phyloP scores from a whole-genome alignment of 2,329 filamentous ascomycete species.

The Sporothrix brunneoviolacea region DNA sequence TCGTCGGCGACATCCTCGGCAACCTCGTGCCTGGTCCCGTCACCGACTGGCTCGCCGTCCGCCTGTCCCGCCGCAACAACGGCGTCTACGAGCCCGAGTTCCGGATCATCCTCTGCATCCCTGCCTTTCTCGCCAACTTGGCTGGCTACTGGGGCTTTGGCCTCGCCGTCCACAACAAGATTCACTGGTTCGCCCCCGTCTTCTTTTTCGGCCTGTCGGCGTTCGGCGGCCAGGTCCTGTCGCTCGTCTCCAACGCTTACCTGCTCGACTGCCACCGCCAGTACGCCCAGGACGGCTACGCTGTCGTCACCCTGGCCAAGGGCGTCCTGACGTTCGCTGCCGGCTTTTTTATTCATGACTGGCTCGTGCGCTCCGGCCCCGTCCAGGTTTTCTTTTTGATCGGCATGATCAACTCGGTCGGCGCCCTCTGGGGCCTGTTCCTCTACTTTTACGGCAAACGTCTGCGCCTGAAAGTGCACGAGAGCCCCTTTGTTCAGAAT shows the following conservation, averaged over 20 bases:
- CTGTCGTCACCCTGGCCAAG: constrained; percentile 1
- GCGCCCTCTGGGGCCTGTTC: constrained; percentile 1
- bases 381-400: constrained; percentile 1
- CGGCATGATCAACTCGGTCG: constrained; percentile 4
- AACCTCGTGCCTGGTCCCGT: constrained; percentile 27
- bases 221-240: not conserved
- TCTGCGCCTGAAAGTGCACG: not conserved
- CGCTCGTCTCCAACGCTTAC: constrained; percentile 7
- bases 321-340: constrained; percentile 1
- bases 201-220: constrained; percentile 6
- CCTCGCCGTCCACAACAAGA: too few relatives aligned
- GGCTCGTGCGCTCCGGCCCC: not conserved
- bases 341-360: constrained; percentile 1
- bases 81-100: constrained; percentile 34
- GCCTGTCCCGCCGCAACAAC: constrained; percentile 28
- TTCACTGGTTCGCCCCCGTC: too few relatives aligned
- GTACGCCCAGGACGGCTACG: constrained; percentile 2
- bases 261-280: constrained; percentile 8
- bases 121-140: too few relatives aligned
- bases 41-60: constrained; percentile 29
- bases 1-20: constrained; percentile 28
- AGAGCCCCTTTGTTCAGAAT: not conserved
- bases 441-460: constrained; percentile 3
- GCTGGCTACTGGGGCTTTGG: too few relatives aligned
- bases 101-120: constrained; percentile 32